These are phyloP conservation scores for Nemania abortiva DNA, from an alignment of 2,329 filamentous ascomycete genomes.

Conservation along the genomic window DNA sequence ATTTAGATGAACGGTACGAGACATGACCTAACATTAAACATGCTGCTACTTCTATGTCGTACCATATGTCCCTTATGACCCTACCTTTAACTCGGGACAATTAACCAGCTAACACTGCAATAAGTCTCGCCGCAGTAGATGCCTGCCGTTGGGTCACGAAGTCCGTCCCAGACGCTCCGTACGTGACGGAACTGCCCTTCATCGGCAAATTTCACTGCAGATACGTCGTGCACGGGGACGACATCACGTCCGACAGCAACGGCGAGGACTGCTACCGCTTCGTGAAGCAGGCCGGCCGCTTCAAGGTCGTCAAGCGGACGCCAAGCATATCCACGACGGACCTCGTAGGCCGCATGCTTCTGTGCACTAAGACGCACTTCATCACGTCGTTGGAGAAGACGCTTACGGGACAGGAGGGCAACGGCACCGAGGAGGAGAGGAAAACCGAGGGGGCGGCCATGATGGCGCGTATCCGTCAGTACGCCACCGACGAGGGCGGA, in stretches of 20 bases:
- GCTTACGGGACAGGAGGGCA: constrained; percentile 78
- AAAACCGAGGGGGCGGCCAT: constrained; percentile 74
- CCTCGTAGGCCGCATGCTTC: constrained; percentile 95
- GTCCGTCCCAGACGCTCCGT: constrained; percentile 87
- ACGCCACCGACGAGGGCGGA: constrained; percentile 88
- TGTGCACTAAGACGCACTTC: constrained; percentile 95
- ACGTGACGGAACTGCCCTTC: constrained; percentile 94
- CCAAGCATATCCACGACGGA: constrained; percentile 98
- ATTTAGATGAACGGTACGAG: constrained; percentile 80
- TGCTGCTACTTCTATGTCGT: not conserved
- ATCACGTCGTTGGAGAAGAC: constrained; percentile 81
- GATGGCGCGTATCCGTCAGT: constrained; percentile 81
- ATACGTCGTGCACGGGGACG: constrained; percentile 96
- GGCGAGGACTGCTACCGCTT: constrained; percentile 98
- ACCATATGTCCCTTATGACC: not conserved
- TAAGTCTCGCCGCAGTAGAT: constrained; percentile 86
- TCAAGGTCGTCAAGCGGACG: constrained; percentile 96
- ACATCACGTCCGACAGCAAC: constrained; percentile 93
- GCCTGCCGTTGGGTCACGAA: constrained; percentile 95
- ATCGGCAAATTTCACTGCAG: constrained; percentile 95
- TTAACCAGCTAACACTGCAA: constrained; percentile 43
- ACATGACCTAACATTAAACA: constrained; percentile 13
- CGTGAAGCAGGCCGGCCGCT: constrained; percentile 92
- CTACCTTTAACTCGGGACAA: not conserved
- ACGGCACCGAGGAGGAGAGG: constrained; percentile 75